phyloP scores from a whole-genome alignment of 495 filamentous ascomycete species.

The Tuber microsphaerosporum region DNA sequence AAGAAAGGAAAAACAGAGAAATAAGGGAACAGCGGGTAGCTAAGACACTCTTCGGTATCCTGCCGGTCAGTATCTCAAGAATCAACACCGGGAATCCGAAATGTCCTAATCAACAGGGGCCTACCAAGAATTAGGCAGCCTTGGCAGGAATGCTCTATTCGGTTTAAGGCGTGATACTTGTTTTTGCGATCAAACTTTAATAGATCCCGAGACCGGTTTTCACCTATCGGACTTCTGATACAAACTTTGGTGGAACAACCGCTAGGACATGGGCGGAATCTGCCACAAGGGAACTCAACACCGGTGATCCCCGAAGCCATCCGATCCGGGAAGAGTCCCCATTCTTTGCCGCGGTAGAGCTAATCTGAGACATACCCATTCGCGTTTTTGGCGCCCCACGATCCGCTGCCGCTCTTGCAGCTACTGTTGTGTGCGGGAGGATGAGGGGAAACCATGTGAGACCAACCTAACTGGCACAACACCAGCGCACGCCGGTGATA shows the following conservation, averaged over 20 bases:
- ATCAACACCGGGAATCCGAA: not conserved
- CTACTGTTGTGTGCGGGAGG: not conserved
- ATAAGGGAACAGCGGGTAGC: not conserved
- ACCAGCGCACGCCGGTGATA: no score
- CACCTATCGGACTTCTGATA: not conserved
- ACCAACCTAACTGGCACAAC: no score
- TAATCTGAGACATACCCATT: not conserved
- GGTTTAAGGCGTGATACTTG: not conserved
- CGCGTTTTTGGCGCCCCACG: not conserved
- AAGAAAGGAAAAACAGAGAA: not conserved
- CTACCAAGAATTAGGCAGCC: not conserved
- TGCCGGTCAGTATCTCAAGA: not conserved
- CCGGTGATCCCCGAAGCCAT: not conserved
- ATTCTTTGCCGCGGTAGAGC: not conserved
- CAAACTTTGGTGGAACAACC: not conserved
- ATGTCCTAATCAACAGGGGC: not conserved
- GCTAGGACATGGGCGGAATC: not conserved
- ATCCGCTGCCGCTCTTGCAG: not conserved
- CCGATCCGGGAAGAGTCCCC: not conserved
- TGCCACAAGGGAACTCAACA: not conserved
- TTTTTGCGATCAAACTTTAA: not conserved
- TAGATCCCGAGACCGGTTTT: not conserved
- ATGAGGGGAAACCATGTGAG: not conserved
- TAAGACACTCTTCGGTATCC: not conserved
- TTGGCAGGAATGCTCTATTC: not conserved